A percentile compares a stretch with the other conserved stretches of the same genome.
Evolutionary conservation across 164 flowering plant species (phyloP).

Genomic region (Vitis amurensis): DNA sequence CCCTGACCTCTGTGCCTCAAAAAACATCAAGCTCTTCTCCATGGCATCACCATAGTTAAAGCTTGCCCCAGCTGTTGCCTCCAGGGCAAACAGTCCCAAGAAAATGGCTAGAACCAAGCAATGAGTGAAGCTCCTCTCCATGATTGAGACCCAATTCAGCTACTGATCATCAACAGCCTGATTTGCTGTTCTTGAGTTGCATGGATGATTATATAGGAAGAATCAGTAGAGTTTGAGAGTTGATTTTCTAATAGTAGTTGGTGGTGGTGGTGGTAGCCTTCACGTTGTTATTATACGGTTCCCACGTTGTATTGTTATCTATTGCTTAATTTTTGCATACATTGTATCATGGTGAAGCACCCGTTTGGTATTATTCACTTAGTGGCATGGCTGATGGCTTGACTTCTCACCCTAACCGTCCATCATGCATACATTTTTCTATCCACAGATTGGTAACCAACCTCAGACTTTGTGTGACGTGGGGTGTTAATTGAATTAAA

Average conservation of each 20-base stretch:
- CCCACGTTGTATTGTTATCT: slow-evolving; percentile 25
- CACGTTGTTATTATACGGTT: slow-evolving; percentile 25
- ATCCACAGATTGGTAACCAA: too few relatives aligned
- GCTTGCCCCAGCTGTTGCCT: slow-evolving; percentile 9
- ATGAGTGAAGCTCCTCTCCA: slow-evolving; percentile 1
- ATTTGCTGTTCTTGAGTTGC: not conserved
- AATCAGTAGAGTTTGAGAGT: not conserved
- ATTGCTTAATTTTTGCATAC: not conserved
- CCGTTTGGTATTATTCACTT: too few relatives aligned
- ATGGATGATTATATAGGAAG: not conserved
- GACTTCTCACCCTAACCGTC: too few relatives aligned
- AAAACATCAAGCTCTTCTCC: slow-evolving; percentile 62
- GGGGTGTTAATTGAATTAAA: too few relatives aligned
- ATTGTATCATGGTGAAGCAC: too few relatives aligned
- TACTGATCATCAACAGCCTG: not conserved
- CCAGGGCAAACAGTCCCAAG: slow-evolving; percentile 2
- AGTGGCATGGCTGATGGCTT: too few relatives aligned
- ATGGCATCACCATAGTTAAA: slow-evolving; percentile 65
- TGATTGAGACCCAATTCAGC: not conserved
- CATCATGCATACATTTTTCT: too few relatives aligned
- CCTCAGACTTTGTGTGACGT: too few relatives aligned
- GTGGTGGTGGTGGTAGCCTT: slow-evolving; percentile 20
- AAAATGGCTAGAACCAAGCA: not conserved
- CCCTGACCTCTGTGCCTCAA: slow-evolving; percentile 87
- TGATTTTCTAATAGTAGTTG: not conserved